Conservation (phyloP, 805 yeast genomes). For the Hanseniaspora nectarophila region DNA sequence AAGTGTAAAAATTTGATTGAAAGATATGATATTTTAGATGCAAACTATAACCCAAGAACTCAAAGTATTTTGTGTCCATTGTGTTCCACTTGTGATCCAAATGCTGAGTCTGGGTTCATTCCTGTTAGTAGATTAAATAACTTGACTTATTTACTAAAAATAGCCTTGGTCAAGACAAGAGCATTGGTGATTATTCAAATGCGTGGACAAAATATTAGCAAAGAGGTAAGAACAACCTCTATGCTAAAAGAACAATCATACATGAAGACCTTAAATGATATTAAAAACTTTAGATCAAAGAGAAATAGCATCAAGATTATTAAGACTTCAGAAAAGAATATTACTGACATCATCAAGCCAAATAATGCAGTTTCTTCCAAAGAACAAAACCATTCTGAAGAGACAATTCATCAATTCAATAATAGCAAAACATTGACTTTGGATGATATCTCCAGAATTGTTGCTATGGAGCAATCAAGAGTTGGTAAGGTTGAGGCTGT, state of each 20-base stretch:
- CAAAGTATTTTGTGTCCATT: constrained; percentile 43
- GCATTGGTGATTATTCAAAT: constrained; percentile 39
- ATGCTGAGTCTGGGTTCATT: constrained; percentile 44
- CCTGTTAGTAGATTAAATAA: constrained; percentile 61
- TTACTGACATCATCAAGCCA: constrained; percentile 47
- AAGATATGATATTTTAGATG: constrained; percentile 33
- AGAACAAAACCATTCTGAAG: constrained; percentile 22
- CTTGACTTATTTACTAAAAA: constrained; percentile 61
- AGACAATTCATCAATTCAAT: constrained; percentile 33
- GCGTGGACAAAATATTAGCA: constrained; percentile 13
- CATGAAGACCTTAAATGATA: constrained; percentile 59
- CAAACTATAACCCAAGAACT: constrained; percentile 33
- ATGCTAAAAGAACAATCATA: constrained; percentile 39
- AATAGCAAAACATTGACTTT: constrained; percentile 78
- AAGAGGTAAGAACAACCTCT: constrained; percentile 18
- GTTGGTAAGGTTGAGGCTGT: constrained; percentile 55
- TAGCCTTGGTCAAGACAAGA: constrained; percentile 67
- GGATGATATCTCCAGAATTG: constrained; percentile 94
- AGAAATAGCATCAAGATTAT: constrained; percentile 45
- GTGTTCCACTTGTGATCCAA: constrained; percentile 45
- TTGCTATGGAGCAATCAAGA: constrained; percentile 92
- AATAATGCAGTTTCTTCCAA: constrained; percentile 41
- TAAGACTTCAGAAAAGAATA: constrained; percentile 38
- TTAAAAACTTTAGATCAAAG: constrained; percentile 60
- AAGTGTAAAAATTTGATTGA: constrained; percentile 39